These are phyloP conservation scores for Mortierella hygrophila DNA, from an alignment of 192 early-diverging fungal genomes.

Conservation along the genomic window DNA sequence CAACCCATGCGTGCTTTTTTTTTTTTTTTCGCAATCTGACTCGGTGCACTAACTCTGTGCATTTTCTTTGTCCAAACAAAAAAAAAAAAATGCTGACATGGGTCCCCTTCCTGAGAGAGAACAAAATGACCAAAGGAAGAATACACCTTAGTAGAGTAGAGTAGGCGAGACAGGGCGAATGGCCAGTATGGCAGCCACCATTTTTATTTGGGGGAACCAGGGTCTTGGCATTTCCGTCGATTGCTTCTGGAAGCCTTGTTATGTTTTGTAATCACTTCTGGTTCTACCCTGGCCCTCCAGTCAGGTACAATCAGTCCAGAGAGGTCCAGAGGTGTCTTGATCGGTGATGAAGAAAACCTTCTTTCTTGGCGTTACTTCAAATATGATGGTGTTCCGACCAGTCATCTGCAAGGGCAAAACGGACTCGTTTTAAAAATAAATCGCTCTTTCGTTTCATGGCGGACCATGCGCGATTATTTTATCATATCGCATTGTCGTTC, in stretches of 20 bases:
- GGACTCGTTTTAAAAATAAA: neutral
- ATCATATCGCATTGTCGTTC: neutral
- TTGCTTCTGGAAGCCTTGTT: slow-evolving; percentile 1
- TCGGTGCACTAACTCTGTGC: neutral
- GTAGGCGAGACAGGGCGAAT: neutral
- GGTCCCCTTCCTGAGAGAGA: neutral
- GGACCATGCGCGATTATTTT: slow-evolving; percentile 2
- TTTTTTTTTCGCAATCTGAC: neutral
- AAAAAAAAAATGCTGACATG: neutral
- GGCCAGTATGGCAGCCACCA: neutral
- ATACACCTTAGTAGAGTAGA: neutral
- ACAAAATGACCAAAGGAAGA: neutral
- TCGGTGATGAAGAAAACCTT: neutral
- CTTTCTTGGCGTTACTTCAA: neutral
- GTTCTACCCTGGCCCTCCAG: neutral
- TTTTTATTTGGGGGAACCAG: neutral
- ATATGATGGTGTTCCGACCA: neutral
- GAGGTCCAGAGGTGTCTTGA: neutral
- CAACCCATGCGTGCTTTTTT: neutral
- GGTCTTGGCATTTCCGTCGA: neutral
- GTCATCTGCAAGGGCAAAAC: slow-evolving; percentile 5
- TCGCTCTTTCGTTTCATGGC: neutral
- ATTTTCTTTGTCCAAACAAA: neutral
- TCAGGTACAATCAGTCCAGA: neutral
- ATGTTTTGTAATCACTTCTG: neutral